phyloP scores from a whole-genome alignment of 805 yeast genomes.

The Ogataea wickerhamii region DNA sequence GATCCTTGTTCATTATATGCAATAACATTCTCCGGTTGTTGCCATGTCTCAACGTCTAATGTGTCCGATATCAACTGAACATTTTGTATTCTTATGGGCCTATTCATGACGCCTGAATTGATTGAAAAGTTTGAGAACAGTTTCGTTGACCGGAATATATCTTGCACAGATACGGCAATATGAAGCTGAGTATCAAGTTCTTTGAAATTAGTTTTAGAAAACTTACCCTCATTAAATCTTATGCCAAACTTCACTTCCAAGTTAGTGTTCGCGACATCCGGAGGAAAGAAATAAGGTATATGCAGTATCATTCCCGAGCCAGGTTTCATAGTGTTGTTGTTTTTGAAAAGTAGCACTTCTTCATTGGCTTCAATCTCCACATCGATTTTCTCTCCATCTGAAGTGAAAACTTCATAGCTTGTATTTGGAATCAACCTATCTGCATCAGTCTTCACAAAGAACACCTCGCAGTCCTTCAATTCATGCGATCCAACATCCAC shows the following conservation, averaged over 20 bases:
- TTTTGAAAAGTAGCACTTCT: conserved; percentile 15
- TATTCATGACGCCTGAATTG: conserved; percentile 48
- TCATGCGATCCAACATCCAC: conserved; percentile 20
- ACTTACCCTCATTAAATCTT: conserved; percentile 19
- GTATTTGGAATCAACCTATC: conserved; percentile 26
- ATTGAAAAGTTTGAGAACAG: conserved; percentile 68
- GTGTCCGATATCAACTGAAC: conserved; percentile 31
- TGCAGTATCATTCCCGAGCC: conserved; percentile 11
- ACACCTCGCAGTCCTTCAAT: conserved; percentile 13
- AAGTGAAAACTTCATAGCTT: conserved; percentile 8
- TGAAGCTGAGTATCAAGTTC: conserved; percentile 51
- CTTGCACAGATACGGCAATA: conserved; percentile 77
- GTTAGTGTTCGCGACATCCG: conserved; percentile 31
- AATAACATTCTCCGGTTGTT: conserved; percentile 36
- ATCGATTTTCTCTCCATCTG: conserved; percentile 11
- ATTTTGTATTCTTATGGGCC: conserved; percentile 52
- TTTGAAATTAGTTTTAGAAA: conserved; percentile 16
- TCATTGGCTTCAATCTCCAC: conserved; percentile 13
- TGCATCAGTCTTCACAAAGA: conserved; percentile 27
- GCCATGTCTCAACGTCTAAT: conserved; percentile 27
- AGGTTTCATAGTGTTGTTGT: conserved; percentile 7
- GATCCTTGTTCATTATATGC: conserved; percentile 73
- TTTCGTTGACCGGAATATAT: conserved; percentile 55
- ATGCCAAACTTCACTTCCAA: conserved; percentile 22
- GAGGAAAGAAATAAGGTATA: conserved; percentile 35